Evolutionary conservation across 495 filamentous ascomycete genomes (phyloP), one percentile per base, ranked within the genome.

Genomic region (Aspergillus incahuasiensis): DNA sequence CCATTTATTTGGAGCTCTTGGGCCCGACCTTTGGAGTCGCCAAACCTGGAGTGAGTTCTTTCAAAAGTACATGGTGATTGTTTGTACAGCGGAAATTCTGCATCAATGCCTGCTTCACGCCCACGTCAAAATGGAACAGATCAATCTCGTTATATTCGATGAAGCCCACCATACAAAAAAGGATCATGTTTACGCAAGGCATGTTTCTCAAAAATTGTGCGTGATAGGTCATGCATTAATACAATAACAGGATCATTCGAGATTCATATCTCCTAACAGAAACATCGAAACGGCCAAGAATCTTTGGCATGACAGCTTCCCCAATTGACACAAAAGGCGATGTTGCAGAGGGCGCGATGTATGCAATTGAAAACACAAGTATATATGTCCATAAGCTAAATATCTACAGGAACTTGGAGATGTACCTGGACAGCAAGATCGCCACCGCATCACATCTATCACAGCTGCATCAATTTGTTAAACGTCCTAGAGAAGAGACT

Each of bases 141-240:
- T 98, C 69, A 98, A 95, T 65, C 78, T 98, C 6, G 72, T 98
- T 19, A 86, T 97, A 49, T 97, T 97, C 63, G 94, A 98, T 60
- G 94, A 98, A 73, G 94, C 92, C 5, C 94, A 98, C 62, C 94
- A 97, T 65, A 86, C 95, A 1, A 97, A 98, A 68, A 96, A 95
- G 63, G 87, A 90, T 48, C 95, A 98, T 63, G 78, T 90, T 0
- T 98, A 96, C 68, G 92, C 94, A 21, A 79, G 89, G 79, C 79
- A 9, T 13, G 38, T 35, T 28, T 48, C 21, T 52, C 16, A 41
- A 7, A 22, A 6, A n/a, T n/a, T 8, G 20, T 25, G 20, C 12
- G 1, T 19, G 7, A 15, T 18, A 30, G 15, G 35, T 30, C 0
- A 46, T n/a, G 25, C 13, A 20, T 72, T 62, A 49, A 67, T 34